Percentiles rank a stretch among this genome's conserved stretches.
Conservation (phyloP, 306 rosid genomes). For the Oxytropis ochrocephala region DNA sequence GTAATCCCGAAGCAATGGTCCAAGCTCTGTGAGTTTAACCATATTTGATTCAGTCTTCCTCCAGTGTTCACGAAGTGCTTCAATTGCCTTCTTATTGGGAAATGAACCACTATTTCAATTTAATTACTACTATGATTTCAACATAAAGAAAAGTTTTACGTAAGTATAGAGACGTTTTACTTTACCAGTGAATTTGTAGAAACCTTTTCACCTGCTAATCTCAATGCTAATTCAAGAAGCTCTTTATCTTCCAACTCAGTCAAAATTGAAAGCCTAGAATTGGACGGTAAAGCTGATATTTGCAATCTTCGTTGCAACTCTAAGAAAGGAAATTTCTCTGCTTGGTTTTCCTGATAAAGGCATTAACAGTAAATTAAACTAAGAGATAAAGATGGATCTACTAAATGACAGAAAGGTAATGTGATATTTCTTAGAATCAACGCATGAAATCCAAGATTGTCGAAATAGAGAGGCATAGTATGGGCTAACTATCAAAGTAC, state of each 20-base stretch:
- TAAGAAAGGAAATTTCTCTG: conserved; percentile 49
- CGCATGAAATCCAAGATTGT: neutral
- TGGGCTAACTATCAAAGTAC: neutral
- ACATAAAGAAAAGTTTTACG: neutral
- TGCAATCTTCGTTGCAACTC: conserved; percentile 64
- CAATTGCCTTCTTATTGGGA: conserved; percentile 34
- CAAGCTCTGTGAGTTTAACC: conserved; percentile 76
- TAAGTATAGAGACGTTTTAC: conserved; percentile 14
- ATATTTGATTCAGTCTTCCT: conserved; percentile 54
- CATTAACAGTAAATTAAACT: neutral
- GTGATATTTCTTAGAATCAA: neutral
- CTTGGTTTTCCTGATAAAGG: conserved; percentile 48
- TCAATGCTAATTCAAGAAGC: conserved; percentile 65
- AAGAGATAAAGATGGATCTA: neutral
- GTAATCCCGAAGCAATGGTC: conserved; percentile 88
- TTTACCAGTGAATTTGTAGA: conserved; percentile 32
- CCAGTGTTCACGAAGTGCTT: conserved; percentile 80
- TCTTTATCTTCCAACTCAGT: conserved; percentile 71
- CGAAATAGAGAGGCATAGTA: neutral
- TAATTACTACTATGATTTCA: neutral
- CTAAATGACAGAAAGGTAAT: neutral
- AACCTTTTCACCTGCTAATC: conserved; percentile 39
- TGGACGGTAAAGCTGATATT: conserved; percentile 53
- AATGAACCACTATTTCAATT: conserved; percentile 11
- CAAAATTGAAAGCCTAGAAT: conserved; percentile 44